These are phyloP conservation scores for Daldinia vernicosa DNA, from an alignment of 495 filamentous ascomycete species.

Conservation along the genomic window DNA sequence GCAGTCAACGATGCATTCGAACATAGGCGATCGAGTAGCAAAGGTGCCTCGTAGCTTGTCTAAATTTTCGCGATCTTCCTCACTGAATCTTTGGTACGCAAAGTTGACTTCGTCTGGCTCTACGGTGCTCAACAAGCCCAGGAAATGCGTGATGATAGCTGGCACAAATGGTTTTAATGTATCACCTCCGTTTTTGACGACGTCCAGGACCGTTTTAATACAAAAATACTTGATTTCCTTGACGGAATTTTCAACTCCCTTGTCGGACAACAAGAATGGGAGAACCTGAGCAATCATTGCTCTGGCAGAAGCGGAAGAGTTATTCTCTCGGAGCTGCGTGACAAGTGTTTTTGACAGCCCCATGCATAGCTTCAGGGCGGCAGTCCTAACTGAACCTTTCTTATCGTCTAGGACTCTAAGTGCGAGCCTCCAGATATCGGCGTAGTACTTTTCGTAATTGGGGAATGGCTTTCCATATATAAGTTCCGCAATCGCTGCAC, in stretches of 20 bases:
- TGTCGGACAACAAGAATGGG: slow-evolving; percentile 88
- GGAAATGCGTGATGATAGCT: slow-evolving; percentile 78
- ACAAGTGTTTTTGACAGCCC: slow-evolving; percentile 83
- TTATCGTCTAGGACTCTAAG: slow-evolving; percentile 94
- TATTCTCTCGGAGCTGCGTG: slow-evolving; percentile 82
- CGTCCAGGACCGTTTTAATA: slow-evolving; percentile 79
- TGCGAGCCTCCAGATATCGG: slow-evolving; percentile 80
- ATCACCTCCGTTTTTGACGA: slow-evolving; percentile 84
- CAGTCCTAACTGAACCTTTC: slow-evolving; percentile 84
- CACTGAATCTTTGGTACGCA: slow-evolving; percentile 85
- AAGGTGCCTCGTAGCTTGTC: slow-evolving; percentile 83
- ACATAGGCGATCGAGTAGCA: slow-evolving; percentile 86
- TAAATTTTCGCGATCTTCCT: slow-evolving; percentile 85
- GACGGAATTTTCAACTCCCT: slow-evolving; percentile 85
- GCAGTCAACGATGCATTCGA: slow-evolving; percentile 91
- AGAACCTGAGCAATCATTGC: slow-evolving; percentile 84
- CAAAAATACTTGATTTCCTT: slow-evolving; percentile 82
- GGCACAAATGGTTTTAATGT: slow-evolving; percentile 82
- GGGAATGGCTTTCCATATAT: slow-evolving; percentile 76
- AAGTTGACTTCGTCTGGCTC: slow-evolving; percentile 91
- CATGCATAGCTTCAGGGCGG: slow-evolving; percentile 83
- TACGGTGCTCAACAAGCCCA: slow-evolving; percentile 82
- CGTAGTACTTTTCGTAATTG: slow-evolving; percentile 83
- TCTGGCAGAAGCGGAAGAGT: slow-evolving; percentile 72
- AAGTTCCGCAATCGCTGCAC: slow-evolving; percentile 87